Evolutionary conservation across 768 basidiomycete species (phyloP), one percentile per base, ranked within the genome.

Genomic region (Mycena polygramma): DNA sequence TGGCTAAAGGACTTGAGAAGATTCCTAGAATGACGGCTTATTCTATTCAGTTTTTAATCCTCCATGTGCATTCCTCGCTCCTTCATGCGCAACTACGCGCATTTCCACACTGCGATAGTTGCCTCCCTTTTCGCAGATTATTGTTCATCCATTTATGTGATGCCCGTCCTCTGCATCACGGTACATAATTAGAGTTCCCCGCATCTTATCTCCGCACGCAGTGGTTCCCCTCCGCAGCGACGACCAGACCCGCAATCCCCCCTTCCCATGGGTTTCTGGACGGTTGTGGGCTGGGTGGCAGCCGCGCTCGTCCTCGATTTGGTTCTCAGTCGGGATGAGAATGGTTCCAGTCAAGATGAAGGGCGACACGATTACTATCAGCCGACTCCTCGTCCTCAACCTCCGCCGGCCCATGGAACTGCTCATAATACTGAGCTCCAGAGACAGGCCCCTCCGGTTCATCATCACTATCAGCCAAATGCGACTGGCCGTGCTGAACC

Each of bases 131-230:
- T 7, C 19, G 2, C 19, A 46, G 30, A 30, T 30, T 30, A 30
- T n/a, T 45, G 10, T 45, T 45, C 43, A 45, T 15, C 45, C 45
- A 20, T 46, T 46, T 20, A 41, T 15, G 41, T 41, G 41, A 41
- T 41, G 10, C 41, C 15, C 9, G 45, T 20, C 19, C 19, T 20
- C 45, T 46, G 60, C 49, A 36, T 52, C 10, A 36, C 15, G 41
- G 41, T 41, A 41, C 15, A 41, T 30, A 41, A 41, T 41, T 11
- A 41, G 55, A 57, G 36, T 36, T 46, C 26, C 15, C 20, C 45
- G 24, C 35, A 46, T 30, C 54, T 49, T 66, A 58, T 57, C 55
- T 39, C 64, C 55, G 46, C 55, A 20, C 63, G 54, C 39, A 54
- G 11, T 39, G 36, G 36, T 41, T 13, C 13, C 6, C 55, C 55